Percentiles rank a stretch among this genome's conserved stretches.
Conservation (phyloP, 140 eudicot genomes). For the Ambrosia hybrid region DNA sequence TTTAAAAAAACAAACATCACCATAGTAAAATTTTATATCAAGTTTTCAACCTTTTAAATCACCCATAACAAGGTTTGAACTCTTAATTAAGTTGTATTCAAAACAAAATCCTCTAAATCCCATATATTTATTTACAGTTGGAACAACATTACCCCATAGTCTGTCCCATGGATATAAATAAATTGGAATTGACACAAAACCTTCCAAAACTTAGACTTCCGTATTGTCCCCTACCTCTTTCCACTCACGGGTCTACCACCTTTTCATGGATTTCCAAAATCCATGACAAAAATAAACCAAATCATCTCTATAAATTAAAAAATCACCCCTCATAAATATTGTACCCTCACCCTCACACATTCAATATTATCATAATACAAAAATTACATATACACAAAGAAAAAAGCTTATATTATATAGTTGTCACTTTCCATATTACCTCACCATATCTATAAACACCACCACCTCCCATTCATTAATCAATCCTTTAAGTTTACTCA, state of each 20-base stretch:
- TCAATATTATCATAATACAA: not conserved
- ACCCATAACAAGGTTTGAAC: too few relatives aligned
- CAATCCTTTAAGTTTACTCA: not conserved
- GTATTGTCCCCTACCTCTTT: constrained; percentile 27
- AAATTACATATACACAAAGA: constrained; percentile 11
- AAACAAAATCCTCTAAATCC: too few relatives aligned
- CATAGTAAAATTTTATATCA: too few relatives aligned
- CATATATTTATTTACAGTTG: too few relatives aligned
- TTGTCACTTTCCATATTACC: constrained; percentile 37
- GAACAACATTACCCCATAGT: not conserved
- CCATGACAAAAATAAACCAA: constrained; percentile 12
- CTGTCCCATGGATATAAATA: constrained; percentile 11
- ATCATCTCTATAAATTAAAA: constrained; percentile 7
- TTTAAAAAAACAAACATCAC: too few relatives aligned
- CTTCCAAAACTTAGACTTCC: constrained; percentile 23
- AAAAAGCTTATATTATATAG: constrained; percentile 12
- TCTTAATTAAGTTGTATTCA: too few relatives aligned
- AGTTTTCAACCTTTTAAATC: not conserved
- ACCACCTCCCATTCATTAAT: constrained; percentile 22
- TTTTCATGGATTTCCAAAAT: constrained; percentile 18
- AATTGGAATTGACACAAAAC: constrained; percentile 3
- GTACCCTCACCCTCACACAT: not conserved
- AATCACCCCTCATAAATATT: not conserved
- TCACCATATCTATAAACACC: constrained; percentile 31
- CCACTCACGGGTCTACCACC: constrained; percentile 27